Conservation (phyloP, 2,329 filamentous ascomycete species). For the Diaporthe destruens region DNA sequence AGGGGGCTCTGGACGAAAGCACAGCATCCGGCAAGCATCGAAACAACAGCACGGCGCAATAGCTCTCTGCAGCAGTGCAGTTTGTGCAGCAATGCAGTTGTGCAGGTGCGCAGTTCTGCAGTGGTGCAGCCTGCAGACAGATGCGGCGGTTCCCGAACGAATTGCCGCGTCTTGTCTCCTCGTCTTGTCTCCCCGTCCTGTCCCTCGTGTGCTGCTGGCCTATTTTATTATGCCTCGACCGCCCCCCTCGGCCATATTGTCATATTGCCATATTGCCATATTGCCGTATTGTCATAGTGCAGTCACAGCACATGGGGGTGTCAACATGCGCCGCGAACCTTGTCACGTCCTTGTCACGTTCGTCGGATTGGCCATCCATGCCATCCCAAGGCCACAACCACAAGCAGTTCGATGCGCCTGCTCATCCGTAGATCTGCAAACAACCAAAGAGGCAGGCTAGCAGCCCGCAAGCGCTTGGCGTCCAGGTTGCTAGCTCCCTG, state of each 20-base stretch:
- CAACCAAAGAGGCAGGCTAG: conserved; percentile 12
- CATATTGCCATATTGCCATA: background rate
- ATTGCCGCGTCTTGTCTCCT: too few species aligned
- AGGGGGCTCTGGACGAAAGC: background rate
- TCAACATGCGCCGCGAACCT: conserved; percentile 12
- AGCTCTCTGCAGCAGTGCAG: background rate
- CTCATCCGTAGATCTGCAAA: conserved; percentile 32
- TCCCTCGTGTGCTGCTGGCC: too few species aligned
- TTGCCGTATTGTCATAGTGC: background rate
- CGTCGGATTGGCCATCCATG: conserved; percentile 32
- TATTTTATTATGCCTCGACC: too few species aligned
- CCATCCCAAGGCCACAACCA: conserved; percentile 20
- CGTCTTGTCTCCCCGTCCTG: too few species aligned
- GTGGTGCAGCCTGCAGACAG: conserved; percentile 20
- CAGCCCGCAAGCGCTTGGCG: conserved; percentile 23
- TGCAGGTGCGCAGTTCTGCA: too few species aligned
- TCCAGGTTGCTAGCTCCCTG: conserved; percentile 17
- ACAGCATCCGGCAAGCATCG: conserved; percentile 24
- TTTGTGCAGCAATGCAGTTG: background rate
- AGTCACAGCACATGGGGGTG: conserved; percentile 18
- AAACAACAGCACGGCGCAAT: conserved; percentile 18
- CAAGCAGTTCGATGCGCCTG: conserved; percentile 26
- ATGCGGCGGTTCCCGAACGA: conserved; percentile 25
- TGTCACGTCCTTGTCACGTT: conserved; percentile 10
- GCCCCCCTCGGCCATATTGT: too few species aligned